Evolutionary conservation across 805 yeast species (phyloP), one percentile per base, ranked within the genome.

Genomic region (Spathaspora gorwiae): DNA sequence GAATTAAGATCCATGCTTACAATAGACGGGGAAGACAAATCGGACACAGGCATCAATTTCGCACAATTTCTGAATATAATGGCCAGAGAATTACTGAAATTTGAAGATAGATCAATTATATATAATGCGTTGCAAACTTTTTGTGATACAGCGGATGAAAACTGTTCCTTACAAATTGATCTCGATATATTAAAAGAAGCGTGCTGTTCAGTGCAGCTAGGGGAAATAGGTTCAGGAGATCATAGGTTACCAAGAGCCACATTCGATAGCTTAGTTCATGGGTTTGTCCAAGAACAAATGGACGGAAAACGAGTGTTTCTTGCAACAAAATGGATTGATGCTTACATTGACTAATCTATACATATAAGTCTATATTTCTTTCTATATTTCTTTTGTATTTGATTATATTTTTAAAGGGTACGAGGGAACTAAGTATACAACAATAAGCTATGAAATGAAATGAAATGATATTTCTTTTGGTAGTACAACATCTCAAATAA

Each of bases 31-130:
- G 52, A 48, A 19, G 40, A 29, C 5, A 46, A 42, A 15, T 45
- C 47, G 26, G 66, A 69, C 4, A 51, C 61, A 5, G 69, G 66
- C 12, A 47, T 87, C 33, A 75, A 78, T 44, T 87, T 89, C 56
- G 80, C 90, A 4, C 76, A 76, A 39, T 90, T 81, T 56, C 65
- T 85, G 51, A 75, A 82, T 9, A 61, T 81, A 36, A 78, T 90
- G 80, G 78, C 85, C 2, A 58, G 65, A 1, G 79, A 76, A 47
- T 62, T 84, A 43, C 66, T 70, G 34, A 70, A 73, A 44, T 68
- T 87, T 68, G 79, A 54, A 62, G 75, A 49, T 62, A 68, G 47
- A 82, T 80, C 57, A 57, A 64, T 71, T 35, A 59, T 90, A 8
- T 60, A 68, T 39, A 72, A 77, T 41, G 90, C 94, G 1, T 72